Evolutionary conservation across 179 eudicot genomes (phyloP), one percentile per base, ranked within the genome.

Genomic region (Gypsophila paniculata): DNA sequence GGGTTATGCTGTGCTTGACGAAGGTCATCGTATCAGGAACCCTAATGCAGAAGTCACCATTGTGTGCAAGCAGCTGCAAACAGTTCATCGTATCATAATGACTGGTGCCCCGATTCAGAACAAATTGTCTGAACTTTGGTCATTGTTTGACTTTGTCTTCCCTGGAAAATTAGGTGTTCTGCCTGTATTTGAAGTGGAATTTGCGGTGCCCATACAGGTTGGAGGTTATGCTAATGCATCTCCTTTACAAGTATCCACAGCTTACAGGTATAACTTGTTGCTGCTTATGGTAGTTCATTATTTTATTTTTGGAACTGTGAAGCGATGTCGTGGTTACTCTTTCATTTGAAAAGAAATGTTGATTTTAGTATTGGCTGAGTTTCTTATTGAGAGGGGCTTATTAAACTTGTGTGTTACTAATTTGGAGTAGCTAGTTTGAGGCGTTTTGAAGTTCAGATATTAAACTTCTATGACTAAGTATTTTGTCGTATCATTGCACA

Each of bases 171-270:
- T 94, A 72, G 99, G 99, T 19, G 99, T 94, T 44, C 78, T 94
- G 72, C 99, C 99, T 26, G 91, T 94, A 26, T 94, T 94, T 84
- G 99, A 94, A 83, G 91, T 96, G 22, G 99, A 94, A 76, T 94
- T 94, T 70, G 91, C 99, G 9, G 97, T 86, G 64, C 99, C 99
- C 23, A 94, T 94, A 81, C 75, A 94, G 78, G 93, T 94, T 79
- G 99, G 99, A 71, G 99, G 99, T 75, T 94, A 94, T 88, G 96
- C 99, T 70, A 94, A 94, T 85, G 97, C 97, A 42, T 87, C 96
- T 46, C 96, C 97, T 1, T 80, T 94, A 71, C 99, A 94, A 90
- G 99, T 94, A 70, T 94, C 99, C 74, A 94, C 99, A 46, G 99
- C 99, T 70, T 94, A 90, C 88, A 94, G 99, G 96, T 93, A 70